phyloP scores from a whole-genome alignment of 2,329 filamentous ascomycete genomes.

The Akanthomyces lecanii region DNA sequence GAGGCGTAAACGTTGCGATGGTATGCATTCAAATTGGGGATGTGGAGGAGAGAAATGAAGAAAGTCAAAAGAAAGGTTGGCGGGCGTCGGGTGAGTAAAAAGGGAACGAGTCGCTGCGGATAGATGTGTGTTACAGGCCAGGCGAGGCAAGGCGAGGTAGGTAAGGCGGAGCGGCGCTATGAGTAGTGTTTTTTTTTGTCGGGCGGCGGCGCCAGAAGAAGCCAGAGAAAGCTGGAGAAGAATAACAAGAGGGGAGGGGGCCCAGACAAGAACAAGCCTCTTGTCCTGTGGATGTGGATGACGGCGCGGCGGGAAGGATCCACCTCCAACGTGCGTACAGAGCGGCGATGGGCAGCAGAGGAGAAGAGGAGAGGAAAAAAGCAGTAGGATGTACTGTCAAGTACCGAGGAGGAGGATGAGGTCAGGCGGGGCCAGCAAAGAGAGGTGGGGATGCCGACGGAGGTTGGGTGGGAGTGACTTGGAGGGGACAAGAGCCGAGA shows the following conservation, averaged over 20 bases:
- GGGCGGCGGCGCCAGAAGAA: neutral
- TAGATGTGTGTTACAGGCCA: neutral
- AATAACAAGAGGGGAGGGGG: neutral
- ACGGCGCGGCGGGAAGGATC: conserved; percentile 12
- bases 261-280: neutral
- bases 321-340: conserved; percentile 13
- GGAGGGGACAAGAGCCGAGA: neutral
- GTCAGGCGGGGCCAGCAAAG: neutral
- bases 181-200: conserved; percentile 2
- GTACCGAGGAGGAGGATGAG: neutral
- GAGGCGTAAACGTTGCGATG: neutral
- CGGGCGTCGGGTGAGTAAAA: neutral
- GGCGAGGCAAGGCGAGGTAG: neutral
- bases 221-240: conserved; percentile 13
- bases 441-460: neutral
- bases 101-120: neutral
- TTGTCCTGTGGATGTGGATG: conserved; percentile 1
- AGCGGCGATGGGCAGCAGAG: neutral
- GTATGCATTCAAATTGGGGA: conserved; percentile 3
- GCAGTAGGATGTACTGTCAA: neutral
- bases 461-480: neutral
- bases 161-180: neutral
- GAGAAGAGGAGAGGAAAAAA: neutral
- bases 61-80: neutral
- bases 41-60: neutral